Conservation (phyloP, 1,284 basidiomycete genomes). For the Cutaneotrichosporon mucoides region DNA sequence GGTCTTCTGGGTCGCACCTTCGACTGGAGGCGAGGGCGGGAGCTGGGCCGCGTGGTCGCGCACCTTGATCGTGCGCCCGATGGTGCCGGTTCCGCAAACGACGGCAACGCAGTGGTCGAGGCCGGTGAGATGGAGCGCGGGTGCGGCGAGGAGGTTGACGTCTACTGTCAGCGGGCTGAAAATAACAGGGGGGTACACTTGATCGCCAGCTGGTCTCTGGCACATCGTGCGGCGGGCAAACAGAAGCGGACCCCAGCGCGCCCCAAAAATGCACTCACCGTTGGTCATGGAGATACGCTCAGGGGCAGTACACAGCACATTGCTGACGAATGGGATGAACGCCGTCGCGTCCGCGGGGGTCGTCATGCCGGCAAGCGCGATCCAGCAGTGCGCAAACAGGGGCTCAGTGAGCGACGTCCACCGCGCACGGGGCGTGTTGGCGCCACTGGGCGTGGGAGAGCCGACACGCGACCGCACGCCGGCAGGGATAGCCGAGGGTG, state of each 20-base stretch:
- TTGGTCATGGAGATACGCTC: conserved; percentile 34
- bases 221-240: too few species aligned
- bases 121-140: conserved; percentile 28
- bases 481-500: neutral
- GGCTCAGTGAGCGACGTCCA: conserved; percentile 23
- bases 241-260: too few species aligned
- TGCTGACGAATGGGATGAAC: conserved; percentile 24
- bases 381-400: conserved; percentile 38
- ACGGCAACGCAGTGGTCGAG: conserved; percentile 36
- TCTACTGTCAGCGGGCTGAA: conserved; percentile 19
- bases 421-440: conserved; percentile 13
- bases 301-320: conserved; percentile 17
- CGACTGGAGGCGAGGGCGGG: conserved; percentile 13
- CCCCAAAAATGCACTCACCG: conserved; percentile 20
- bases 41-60: conserved; percentile 5
- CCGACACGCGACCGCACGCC: conserved; percentile 1
- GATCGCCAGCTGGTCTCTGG: too few species aligned
- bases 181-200: too few species aligned
- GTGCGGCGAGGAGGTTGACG: conserved; percentile 43
- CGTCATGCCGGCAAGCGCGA: conserved; percentile 39
- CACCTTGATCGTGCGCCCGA: conserved; percentile 35
- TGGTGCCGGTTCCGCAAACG: conserved; percentile 42
- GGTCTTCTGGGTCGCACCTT: neutral
- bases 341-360: conserved; percentile 25
- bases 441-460: conserved; percentile 9